Conservation (phyloP, 257 asterid genomes). For the Misopates orontium region DNA sequence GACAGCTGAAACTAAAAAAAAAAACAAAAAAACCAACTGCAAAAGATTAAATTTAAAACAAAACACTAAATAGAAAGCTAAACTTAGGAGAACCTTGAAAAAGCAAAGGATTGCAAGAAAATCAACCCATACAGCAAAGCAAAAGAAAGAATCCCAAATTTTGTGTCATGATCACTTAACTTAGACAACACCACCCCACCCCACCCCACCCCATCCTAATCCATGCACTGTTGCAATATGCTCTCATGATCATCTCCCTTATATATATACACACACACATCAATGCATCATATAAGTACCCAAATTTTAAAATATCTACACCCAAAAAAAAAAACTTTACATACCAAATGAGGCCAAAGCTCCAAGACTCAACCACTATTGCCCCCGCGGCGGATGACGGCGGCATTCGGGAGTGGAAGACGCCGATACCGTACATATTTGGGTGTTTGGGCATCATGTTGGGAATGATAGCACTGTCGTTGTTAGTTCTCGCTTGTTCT, state of each 20-base stretch:
- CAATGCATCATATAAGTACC: conserved; percentile 3
- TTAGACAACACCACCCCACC: neutral
- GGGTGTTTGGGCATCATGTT: conserved; percentile 40
- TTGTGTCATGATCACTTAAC: neutral
- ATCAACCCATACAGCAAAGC: conserved; percentile 37
- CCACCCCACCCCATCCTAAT: conserved; percentile 6
- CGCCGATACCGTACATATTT: conserved; percentile 56
- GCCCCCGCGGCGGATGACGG: conserved; percentile 27
- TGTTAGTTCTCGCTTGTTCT: conserved; percentile 45
- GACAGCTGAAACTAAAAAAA: no score
- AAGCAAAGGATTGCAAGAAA: conserved; percentile 14
- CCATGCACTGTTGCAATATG: conserved; percentile 12
- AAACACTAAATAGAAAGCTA: no score
- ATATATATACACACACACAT: conserved; percentile 14
- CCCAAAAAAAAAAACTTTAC: neutral
- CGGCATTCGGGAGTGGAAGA: conserved; percentile 42
- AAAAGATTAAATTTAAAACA: no score
- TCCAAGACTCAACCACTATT: conserved; percentile 24
- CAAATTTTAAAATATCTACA: neutral
- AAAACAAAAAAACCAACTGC: no score
- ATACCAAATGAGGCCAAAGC: conserved; percentile 21
- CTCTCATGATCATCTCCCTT: neutral
- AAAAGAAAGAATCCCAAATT: conserved; percentile 42
- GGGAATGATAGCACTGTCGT: conserved; percentile 43
- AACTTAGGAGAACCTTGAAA: no score